These are phyloP conservation scores for Camillea tinctor DNA, from an alignment of 2,329 filamentous ascomycete genomes.

Conservation along the genomic window DNA sequence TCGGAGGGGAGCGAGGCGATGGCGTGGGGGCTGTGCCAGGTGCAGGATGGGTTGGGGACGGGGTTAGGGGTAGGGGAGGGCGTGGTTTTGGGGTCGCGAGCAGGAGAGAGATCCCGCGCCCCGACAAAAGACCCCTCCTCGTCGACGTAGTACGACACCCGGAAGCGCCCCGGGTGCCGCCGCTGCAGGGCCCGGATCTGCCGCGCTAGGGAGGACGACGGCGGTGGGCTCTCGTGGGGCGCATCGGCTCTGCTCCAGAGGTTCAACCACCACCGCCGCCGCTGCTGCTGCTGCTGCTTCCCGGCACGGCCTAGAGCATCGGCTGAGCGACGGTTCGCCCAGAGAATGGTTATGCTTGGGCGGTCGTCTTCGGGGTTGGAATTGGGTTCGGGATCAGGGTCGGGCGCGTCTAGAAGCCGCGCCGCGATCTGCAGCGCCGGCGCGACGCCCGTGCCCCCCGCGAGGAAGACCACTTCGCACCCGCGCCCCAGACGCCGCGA, in stretches of 20 bases:
- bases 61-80: constrained; percentile 22
- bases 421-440: constrained; percentile 80
- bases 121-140: constrained; percentile 70
- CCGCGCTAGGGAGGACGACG: constrained; percentile 25
- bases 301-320: constrained; percentile 66
- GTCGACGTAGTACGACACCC: constrained; percentile 77
- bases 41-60: constrained; percentile 11
- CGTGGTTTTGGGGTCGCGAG: constrained; percentile 21
- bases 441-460: constrained; percentile 89
- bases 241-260: too few relatives aligned
- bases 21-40: constrained; percentile 27
- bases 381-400: constrained; percentile 18
- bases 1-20: constrained; percentile 25
- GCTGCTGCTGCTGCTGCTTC: too few relatives aligned
- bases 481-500: constrained; percentile 31
- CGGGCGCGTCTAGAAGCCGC: constrained; percentile 52
- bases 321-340: constrained; percentile 70
- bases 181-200: constrained; percentile 64
- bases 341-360: constrained; percentile 69
- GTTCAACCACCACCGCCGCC: too few relatives aligned
- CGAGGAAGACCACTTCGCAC: constrained; percentile 69
- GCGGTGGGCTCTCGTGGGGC: too few relatives aligned
- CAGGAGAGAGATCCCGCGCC: constrained; percentile 47
- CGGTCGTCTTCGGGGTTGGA: constrained; percentile 23
- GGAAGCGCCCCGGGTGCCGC: constrained; percentile 54